These are phyloP conservation scores for Lolium multiflorum DNA, from an alignment of 176 grass and related monocot genomes.

Conservation along the genomic window DNA sequence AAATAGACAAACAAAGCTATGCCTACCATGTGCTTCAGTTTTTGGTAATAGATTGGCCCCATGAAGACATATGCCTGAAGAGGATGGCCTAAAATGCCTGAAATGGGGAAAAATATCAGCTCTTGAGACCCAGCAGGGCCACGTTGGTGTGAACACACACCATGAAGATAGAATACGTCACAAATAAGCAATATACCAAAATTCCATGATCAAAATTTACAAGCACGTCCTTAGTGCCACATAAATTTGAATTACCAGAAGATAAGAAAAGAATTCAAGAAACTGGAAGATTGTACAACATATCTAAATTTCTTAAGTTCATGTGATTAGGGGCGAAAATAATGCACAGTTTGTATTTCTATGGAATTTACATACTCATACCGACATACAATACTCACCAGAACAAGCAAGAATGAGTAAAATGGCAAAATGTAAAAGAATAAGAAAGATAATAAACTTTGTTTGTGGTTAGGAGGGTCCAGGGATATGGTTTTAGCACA, in stretches of 20 bases:
- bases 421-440: not conserved
- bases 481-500: not conserved
- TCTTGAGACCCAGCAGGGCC: not conserved
- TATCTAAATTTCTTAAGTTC: conserved; percentile 5
- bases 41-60: conserved; percentile 98
- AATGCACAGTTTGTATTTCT: not conserved
- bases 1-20: conserved; percentile 33
- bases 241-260: conserved; percentile 13
- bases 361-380: not conserved
- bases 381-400: not conserved
- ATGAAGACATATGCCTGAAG: conserved; percentile 96
- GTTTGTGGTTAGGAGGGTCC: not conserved
- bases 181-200: not conserved
- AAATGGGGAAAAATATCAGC: conserved; percentile 30
- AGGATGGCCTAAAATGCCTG: conserved; percentile 92
- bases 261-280: conserved; percentile 13
- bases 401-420: not conserved
- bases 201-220: conserved; percentile 11
- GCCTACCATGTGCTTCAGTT: conserved; percentile 97
- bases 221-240: not conserved
- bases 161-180: not conserved
- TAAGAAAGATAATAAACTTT: not conserved
- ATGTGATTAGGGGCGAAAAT: not conserved
- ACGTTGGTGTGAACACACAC: not conserved
- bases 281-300: not conserved